A percentile compares a stretch with the other conserved stretches of the same genome.
phyloP scores from a whole-genome alignment of 2,329 filamentous ascomycete genomes.

The Trichoderma lentiforme region DNA sequence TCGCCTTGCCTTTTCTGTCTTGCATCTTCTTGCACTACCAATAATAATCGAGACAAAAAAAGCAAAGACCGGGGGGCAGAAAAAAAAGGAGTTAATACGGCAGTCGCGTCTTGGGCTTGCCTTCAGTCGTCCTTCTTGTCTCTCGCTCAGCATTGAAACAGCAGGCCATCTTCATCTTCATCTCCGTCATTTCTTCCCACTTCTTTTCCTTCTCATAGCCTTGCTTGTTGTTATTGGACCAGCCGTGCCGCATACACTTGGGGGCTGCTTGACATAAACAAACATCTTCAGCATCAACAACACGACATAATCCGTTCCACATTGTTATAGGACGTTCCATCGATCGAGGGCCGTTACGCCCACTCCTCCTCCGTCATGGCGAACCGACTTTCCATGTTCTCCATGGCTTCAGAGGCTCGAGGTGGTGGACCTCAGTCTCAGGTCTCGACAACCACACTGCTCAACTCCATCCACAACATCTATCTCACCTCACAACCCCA shows the following conservation, averaged over 20 bases:
- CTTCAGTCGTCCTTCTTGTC: neutral
- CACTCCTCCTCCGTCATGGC: conserved; percentile 44
- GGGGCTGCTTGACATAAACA: neutral
- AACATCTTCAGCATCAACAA: neutral
- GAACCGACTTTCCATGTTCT: conserved; percentile 67
- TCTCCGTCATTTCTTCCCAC: neutral
- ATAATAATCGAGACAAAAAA: neutral
- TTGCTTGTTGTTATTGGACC: neutral
- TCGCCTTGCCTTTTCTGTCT: conserved; percentile 19
- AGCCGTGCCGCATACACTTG: neutral
- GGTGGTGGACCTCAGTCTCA: conserved; percentile 68
- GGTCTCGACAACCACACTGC: conserved; percentile 86
- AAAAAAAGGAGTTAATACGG: conserved; percentile 9
- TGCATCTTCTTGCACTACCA: neutral
- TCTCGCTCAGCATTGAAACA: conserved; percentile 4
- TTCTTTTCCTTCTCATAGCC: neutral
- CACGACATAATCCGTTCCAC: neutral
- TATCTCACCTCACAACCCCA: conserved; percentile 83
- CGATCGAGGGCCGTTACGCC: conserved; percentile 24
- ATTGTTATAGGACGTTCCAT: neutral
- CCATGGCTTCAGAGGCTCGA: conserved; percentile 58
- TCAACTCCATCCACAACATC: conserved; percentile 87
- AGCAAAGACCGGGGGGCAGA: neutral
- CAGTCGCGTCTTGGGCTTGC: conserved; percentile 9
- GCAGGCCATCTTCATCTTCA: neutral